Evolutionary conservation across 148 eudicot genomes (phyloP), one percentile per base, ranked within the genome.

Genomic region (Fallopia convolvulus): DNA sequence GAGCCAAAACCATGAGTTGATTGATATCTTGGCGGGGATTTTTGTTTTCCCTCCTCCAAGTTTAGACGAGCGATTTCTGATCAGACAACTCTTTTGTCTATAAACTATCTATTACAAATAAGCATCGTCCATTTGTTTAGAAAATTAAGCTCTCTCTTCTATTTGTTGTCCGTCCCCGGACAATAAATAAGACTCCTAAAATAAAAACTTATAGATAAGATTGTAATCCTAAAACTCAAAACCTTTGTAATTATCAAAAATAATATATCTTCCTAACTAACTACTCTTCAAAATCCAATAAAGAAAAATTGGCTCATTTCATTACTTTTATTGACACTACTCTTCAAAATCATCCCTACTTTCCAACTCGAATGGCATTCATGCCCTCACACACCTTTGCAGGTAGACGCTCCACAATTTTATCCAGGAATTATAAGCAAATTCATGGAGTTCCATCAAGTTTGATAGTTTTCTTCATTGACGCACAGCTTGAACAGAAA

Each of bases 51-150:
- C 3, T 1, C 18, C 18, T 55, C 61, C 61, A 68, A 33, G 21
- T 68, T 33, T 68, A 68, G 72, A 68, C 70, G 39, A 15, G 72
- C 32, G 72, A 46, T 36, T 68, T 65, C 14, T 15, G 41, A 68
- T 68, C 72, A 36, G 44, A 39, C 72, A 68, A 68, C 72, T 14
- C 72, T 39, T 68, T 61, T 61, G 36, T 26, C 20, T 14, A 68
- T 7, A 5, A 36, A 15, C 42, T 33, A 68, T 68, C 44, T 68
- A 42, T 36, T 68, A 36, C 11, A 68, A 68, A 33, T 68, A 33
- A 20, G 72, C 21, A 68, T 36, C 72, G 46, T 68, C 46, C 46
- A 36, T 68, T 36, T 68, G 44, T 68, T 68, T 68, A 39, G 20
- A 68, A 68, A 36, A 7, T 33, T 63, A 13, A 3, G 40, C 11